A percentile compares a stretch with the other conserved stretches of the same genome.
Evolutionary conservation across 148 eudicot genomes (phyloP).

Genomic region (Nepenthes mirabilis): DNA sequence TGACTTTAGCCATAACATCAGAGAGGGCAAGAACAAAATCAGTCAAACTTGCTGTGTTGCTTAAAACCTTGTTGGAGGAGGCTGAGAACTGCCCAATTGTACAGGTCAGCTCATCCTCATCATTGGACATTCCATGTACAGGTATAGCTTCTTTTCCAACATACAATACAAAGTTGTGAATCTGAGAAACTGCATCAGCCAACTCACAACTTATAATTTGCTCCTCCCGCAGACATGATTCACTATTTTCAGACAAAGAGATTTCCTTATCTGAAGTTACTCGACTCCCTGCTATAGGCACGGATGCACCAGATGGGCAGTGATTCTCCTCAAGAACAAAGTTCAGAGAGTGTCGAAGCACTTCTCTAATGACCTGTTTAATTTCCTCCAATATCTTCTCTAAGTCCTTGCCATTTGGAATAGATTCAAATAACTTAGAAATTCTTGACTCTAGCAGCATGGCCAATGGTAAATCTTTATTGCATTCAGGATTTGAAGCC

Average conservation of each 20-base stretch:
- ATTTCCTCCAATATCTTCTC: slow-evolving; percentile 46
- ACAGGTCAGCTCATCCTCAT: slow-evolving; percentile 28
- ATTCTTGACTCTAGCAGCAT: slow-evolving; percentile 48
- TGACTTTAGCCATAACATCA: slow-evolving; percentile 43
- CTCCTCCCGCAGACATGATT: slow-evolving; percentile 8
- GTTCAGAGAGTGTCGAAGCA: slow-evolving; percentile 21
- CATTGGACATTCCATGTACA: slow-evolving; percentile 29
- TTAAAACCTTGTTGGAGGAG: slow-evolving; percentile 35
- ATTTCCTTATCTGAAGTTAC: slow-evolving; percentile 26
- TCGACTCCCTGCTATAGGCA: slow-evolving; percentile 14
- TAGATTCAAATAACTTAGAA: slow-evolving; percentile 37
- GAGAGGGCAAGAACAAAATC: slow-evolving; percentile 69
- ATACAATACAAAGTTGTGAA: slow-evolving; percentile 40
- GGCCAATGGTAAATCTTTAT: slow-evolving; percentile 18
- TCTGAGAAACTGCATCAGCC: slow-evolving; percentile 42
- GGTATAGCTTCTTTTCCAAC: slow-evolving; percentile 55
- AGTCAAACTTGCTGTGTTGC: slow-evolving; percentile 25
- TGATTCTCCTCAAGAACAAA: slow-evolving; percentile 29
- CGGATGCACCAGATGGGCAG: slow-evolving; percentile 6
- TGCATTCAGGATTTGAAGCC: slow-evolving; percentile 11
- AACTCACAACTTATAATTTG: slow-evolving; percentile 25
- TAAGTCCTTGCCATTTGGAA: slow-evolving; percentile 41
- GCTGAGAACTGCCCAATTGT: slow-evolving; percentile 42
- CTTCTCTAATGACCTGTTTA: slow-evolving; percentile 36
- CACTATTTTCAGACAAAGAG: slow-evolving; percentile 21